Percentiles rank a stretch among this genome's conserved stretches.
Evolutionary conservation across 2,329 filamentous ascomycete genomes (phyloP).

Genomic region (Elsinoe fawcettii): DNA sequence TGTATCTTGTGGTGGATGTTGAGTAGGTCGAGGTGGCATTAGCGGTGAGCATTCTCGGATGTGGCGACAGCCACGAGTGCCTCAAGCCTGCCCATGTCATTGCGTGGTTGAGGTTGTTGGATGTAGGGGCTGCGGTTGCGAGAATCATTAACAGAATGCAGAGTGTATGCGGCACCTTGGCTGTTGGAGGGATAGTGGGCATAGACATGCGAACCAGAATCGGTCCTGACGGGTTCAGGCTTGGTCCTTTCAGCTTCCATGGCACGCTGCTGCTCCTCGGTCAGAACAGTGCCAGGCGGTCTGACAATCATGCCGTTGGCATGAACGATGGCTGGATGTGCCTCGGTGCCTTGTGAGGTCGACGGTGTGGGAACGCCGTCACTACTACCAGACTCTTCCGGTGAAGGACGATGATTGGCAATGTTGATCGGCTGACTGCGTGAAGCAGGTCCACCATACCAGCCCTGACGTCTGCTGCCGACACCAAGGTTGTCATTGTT

Average conservation of each 20-base stretch:
- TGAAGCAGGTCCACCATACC: conserved; percentile 55
- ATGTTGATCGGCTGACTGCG: conserved; percentile 24
- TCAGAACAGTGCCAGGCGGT: conserved; percentile 29
- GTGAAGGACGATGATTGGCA: conserved; percentile 42
- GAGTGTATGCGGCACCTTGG: conserved; percentile 22
- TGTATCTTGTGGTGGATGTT: not conserved
- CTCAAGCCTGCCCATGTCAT: conserved; percentile 51
- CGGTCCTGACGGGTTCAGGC: conserved; percentile 26
- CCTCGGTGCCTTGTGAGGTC: conserved; percentile 41
- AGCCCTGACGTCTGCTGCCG: conserved; percentile 60
- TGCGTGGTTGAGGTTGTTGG: conserved; percentile 30
- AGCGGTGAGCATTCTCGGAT: conserved; percentile 37
- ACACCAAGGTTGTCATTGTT: conserved; percentile 34
- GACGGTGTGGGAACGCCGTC: conserved; percentile 49
- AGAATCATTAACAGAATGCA: conserved; percentile 29
- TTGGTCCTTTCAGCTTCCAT: conserved; percentile 26
- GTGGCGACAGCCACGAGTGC: conserved; percentile 60
- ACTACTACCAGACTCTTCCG: conserved; percentile 49
- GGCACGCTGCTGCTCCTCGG: conserved; percentile 36
- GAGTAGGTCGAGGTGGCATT: not conserved
- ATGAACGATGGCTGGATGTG: conserved; percentile 46
- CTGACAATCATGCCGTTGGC: conserved; percentile 40
- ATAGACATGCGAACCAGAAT: conserved; percentile 29
- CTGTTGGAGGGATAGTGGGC: conserved; percentile 17
- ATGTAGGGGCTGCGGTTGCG: conserved; percentile 24